Evolutionary conservation across 1,139 yeast genomes (phyloP), one percentile per base, ranked within the genome.

Genomic region (Hanseniaspora gamundiae): DNA sequence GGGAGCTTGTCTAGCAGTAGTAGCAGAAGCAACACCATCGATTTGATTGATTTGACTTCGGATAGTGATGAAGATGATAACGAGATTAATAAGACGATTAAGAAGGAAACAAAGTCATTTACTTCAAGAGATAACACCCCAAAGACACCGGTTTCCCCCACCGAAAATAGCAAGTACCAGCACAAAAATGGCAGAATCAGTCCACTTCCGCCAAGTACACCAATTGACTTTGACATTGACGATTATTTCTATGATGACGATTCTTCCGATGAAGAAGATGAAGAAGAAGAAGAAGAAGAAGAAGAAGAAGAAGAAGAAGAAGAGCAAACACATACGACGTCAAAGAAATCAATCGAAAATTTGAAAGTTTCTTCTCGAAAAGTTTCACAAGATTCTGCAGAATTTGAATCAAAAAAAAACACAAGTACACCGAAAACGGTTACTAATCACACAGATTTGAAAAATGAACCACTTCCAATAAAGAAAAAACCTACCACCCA

Each of bases 1-100:
- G 20, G 29, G 22, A 43, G 27, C 16, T n/a, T 24, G 5, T 38
- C 42, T 4, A 10, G 4, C 7, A 28, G 17, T 4, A 29, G 16
- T 5, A 22, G 16, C 13, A 41, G 21, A 28, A 16, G n/a, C 19
- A 20, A 28, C 7, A 21, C 27, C 8, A 30, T 19, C 9, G 33
- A 35, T 6, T 17, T 35, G 9, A 36, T 35, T 30, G 43, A 40
- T 24, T 26, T 36, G 17, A 38, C 41, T 4, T 24, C 20, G 8
- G 41, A 24, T 14, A 21, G 20, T 21, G 30, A 39, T 20, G 40
- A 20, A 10, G 17, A 10, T 35, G 19, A 19, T 17, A 31, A 40
- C 19, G 38, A 6, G 11, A 20, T 40, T 26, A 9, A 24, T 9
- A 24, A 6, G 9, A n/a, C n/a, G n/a, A n/a, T n/a, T n/a, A n/a